A percentile compares a stretch with the other conserved stretches of the same genome.
Evolutionary conservation across 192 early-diverging fungal genomes (phyloP).

Genomic region (Linnemannia elongata): DNA sequence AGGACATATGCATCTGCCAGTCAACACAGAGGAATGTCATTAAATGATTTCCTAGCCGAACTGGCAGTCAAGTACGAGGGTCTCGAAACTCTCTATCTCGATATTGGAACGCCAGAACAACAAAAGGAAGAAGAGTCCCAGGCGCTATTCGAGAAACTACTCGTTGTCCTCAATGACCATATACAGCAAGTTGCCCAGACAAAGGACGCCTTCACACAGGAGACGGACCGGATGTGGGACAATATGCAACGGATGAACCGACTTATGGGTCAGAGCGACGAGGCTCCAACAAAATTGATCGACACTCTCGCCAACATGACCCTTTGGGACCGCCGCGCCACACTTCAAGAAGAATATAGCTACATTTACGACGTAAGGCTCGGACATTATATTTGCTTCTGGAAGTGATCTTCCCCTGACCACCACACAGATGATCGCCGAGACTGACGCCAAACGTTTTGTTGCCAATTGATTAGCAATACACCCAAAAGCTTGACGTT

Average conservation of each 20-base stretch:
- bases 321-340: conserved; percentile 37
- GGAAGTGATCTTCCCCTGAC: background rate
- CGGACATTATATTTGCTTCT: background rate
- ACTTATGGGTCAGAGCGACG: conserved; percentile 39
- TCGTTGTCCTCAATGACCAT: conserved; percentile 22
- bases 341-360: conserved; percentile 27
- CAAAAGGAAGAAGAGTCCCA: conserved; percentile 29
- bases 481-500: conserved; percentile 35
- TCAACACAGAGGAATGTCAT: conserved; percentile 37
- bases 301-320: conserved; percentile 39
- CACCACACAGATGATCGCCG: background rate
- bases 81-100: conserved; percentile 35
- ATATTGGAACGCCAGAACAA: conserved; percentile 39
- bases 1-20: background rate
- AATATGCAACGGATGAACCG: conserved; percentile 30
- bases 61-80: conserved; percentile 49
- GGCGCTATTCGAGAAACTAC: conserved; percentile 37
- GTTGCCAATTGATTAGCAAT: conserved; percentile 28
- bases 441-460: background rate
- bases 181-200: conserved; percentile 17
- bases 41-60: conserved; percentile 50
- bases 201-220: conserved; percentile 1
- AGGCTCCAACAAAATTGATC: conserved; percentile 13
- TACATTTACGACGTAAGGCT: conserved; percentile 33
- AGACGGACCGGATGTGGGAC: conserved; percentile 28